Evolutionary conservation across 192 early-diverging fungal species (phyloP).

Genomic region (Coemansia sp.): DNA sequence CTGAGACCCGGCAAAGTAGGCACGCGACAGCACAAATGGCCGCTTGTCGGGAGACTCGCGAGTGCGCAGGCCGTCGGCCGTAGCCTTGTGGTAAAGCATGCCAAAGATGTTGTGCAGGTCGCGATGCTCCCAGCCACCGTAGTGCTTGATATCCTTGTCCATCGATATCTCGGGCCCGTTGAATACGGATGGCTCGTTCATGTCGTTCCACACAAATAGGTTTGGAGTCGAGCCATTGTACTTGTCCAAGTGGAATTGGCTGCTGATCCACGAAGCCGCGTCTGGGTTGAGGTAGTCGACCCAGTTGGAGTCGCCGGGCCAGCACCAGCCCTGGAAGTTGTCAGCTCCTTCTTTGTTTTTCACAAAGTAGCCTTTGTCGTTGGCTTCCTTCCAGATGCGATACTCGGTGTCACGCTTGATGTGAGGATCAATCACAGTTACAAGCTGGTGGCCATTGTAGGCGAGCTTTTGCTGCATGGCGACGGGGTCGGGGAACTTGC

Average conservation of each 20-base stretch:
- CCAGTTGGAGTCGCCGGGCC: slow-evolving; percentile 94
- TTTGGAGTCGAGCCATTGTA: slow-evolving; percentile 80
- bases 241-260: slow-evolving; percentile 71
- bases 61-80: slow-evolving; percentile 74
- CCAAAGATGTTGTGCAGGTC: slow-evolving; percentile 95
- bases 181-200: slow-evolving; percentile 99
- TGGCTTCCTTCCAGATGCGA: slow-evolving; percentile 74
- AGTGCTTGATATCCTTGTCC: slow-evolving; percentile 89
- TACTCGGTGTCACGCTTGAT: slow-evolving; percentile 84
- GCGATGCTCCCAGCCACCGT: slow-evolving; percentile 88
- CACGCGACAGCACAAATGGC: slow-evolving; percentile 94
- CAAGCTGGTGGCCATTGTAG: slow-evolving; percentile 74
- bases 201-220: slow-evolving; percentile 98
- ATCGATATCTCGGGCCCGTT: slow-evolving; percentile 97
- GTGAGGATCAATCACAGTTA: slow-evolving; percentile 97
- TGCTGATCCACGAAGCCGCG: slow-evolving; percentile 77
- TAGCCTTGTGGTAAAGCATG: slow-evolving; percentile 81
- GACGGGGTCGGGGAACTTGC: slow-evolving; percentile 85
- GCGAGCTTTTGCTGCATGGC: slow-evolving; percentile 80
- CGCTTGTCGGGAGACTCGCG: slow-evolving; percentile 61
- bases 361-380: slow-evolving; percentile 72
- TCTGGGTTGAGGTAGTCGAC: slow-evolving; percentile 84
- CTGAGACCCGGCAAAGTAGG: slow-evolving; percentile 96
- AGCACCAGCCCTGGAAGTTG: slow-evolving; percentile 97
- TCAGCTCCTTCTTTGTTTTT: slow-evolving; percentile 65